These are phyloP conservation scores for Hylodesmum podocarpum DNA, from an alignment of 306 rosid species.

Conservation along the genomic window DNA sequence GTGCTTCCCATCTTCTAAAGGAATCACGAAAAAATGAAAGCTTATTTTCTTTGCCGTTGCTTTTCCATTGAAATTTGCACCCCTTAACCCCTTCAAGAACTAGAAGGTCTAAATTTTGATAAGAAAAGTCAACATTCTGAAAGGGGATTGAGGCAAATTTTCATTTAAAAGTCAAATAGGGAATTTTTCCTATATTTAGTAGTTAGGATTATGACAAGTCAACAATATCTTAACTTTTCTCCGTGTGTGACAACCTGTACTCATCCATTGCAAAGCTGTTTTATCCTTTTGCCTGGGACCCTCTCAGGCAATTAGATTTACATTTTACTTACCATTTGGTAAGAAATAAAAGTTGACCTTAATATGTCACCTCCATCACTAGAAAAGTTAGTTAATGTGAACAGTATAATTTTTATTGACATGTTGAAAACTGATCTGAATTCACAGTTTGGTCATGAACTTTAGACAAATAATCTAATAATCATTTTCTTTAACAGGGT, in stretches of 20 bases:
- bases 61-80: slow-evolving; percentile 9
- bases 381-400: background rate
- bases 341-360: background rate
- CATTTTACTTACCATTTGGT: background rate
- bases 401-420: background rate
- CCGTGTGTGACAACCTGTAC: slow-evolving; percentile 38
- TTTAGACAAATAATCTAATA: background rate
- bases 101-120: background rate
- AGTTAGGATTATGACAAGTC: slow-evolving; percentile 25
- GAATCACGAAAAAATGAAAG: background rate
- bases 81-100: background rate
- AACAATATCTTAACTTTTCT: slow-evolving; percentile 17
- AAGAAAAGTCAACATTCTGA: slow-evolving; percentile 18
- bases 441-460: background rate
- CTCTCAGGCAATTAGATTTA: background rate
- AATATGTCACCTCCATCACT: background rate
- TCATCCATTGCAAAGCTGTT: slow-evolving; percentile 17
- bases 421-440: no score
- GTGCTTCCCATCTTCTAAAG: slow-evolving; percentile 13
- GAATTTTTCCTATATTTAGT: slow-evolving; percentile 3
- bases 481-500: slow-evolving; percentile 48
- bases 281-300: background rate
- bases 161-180: slow-evolving; percentile 14
- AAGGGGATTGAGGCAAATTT: background rate
- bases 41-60: background rate